These are phyloP conservation scores for Neonectria ditissima DNA, from an alignment of 2,329 filamentous ascomycete species.

Conservation along the genomic window DNA sequence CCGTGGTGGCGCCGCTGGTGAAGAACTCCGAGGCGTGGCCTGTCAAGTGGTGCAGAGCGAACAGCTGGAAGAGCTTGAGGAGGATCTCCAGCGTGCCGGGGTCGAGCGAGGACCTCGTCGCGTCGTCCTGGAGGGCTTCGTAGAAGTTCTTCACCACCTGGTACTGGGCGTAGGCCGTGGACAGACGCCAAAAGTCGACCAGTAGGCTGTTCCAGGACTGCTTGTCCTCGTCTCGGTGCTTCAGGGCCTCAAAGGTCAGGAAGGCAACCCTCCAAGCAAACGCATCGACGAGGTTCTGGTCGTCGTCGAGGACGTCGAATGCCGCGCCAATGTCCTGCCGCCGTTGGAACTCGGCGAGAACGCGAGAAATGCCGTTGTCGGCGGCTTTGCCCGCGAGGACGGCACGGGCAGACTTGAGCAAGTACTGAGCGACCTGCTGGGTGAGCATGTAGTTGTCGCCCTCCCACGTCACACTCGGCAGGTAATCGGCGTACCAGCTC, in stretches of 20 bases:
- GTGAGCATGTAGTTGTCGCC: conserved; percentile 88
- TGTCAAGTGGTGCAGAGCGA: conserved; percentile 73
- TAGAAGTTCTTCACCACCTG: conserved; percentile 81
- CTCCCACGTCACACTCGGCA: conserved; percentile 78
- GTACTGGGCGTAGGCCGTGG: conserved; percentile 81
- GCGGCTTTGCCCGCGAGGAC: conserved; percentile 72
- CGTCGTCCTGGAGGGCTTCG: conserved; percentile 56
- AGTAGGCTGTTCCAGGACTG: conserved; percentile 82
- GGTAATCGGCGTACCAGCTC: conserved; percentile 79
- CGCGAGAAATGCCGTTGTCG: conserved; percentile 55
- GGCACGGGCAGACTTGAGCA: conserved; percentile 79
- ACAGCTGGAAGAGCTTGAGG: conserved; percentile 85
- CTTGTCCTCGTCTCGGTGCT: conserved; percentile 80
- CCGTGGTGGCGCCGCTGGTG: conserved; percentile 74
- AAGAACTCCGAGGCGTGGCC: conserved; percentile 79
- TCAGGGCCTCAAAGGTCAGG: conserved; percentile 80
- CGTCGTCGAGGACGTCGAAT: conserved; percentile 78
- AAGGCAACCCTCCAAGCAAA: conserved; percentile 82
- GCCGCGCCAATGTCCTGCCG: conserved; percentile 78
- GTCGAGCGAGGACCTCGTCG: conserved; percentile 66
- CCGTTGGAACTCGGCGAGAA: conserved; percentile 73
- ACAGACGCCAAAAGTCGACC: conserved; percentile 82
- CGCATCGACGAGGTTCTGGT: conserved; percentile 77
- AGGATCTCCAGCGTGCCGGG: conserved; percentile 67
- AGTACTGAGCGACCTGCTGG: conserved; percentile 81